Evolutionary conservation across 805 yeast species (phyloP), one percentile per base, ranked within the genome.

Genomic region (Candida vartiovaarae): DNA sequence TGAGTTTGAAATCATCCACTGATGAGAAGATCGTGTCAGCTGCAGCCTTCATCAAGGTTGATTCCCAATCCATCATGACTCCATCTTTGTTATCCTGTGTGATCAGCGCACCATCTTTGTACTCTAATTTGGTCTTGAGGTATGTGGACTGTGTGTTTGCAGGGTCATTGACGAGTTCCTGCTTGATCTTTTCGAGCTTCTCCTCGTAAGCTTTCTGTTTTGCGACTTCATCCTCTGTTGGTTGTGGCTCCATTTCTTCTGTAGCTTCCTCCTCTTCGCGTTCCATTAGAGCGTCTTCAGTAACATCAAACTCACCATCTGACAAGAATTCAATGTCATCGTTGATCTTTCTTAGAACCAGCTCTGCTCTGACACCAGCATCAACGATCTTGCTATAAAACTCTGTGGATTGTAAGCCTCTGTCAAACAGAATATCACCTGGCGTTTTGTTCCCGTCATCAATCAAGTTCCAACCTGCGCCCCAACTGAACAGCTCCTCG

Each of bases 31-130:
- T 60, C 0, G 91, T 67, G 31, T 84, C 80, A 43, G 95, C 83
- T 1, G 95, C 95, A 11, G 81, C 70, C 41, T 72, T 68, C 98
- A 90, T 90, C 44, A 90, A 69, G 23, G 79, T 76, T 4, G 78
- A 72, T 60, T 90, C 98, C 98, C 98, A 90, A 53, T 83, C 84
- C 98, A 90, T 90, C 98, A 90, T 90, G 3, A 90, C 97, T 15
- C 96, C 98, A 56, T 90, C 97, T 28, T 48, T 48, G 41, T 82
- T 68, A 25, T 78, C 82, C 47, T 77, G 71, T 1, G 97, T 91
- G 26, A 87, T 67, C 26, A 90, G 68, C 0, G 93, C 81, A 41
- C 71, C 75, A 46, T 81, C 82, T 34, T 68, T 72, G 59, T 86
- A 90, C 52, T 78, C 80, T 26, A 90, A 66, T 55, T 81, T 71